Evolutionary conservation across 192 early-diverging fungal species (phyloP), one percentile per base, ranked within the genome.

Genomic region (Entomortierella beljakovae): DNA sequence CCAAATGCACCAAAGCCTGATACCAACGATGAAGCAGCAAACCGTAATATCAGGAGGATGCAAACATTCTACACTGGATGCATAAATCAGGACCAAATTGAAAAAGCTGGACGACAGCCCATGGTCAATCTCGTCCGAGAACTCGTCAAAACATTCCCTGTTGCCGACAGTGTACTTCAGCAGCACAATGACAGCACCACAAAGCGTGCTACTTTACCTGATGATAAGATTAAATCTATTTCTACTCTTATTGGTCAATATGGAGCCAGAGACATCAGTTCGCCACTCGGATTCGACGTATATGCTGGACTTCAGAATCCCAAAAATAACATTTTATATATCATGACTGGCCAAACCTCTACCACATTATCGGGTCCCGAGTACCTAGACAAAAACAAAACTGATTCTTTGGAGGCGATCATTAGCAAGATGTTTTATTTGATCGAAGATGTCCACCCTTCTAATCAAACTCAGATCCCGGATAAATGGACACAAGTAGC

Each of bases 31-130:
- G n/a, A n/a, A n/a, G n/a, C n/a, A n/a, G n/a, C n/a, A n/a, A n/a
- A n/a, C n/a, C 63, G 69, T 31, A 89, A 90, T 32, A 86, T 90
- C 56, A 57, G 80, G n/a, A 88, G 87, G 65, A 59, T 89, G 15
- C 71, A 89, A 58, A 26, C 70, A 20, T 81, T 89, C 5, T 92
- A 92, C 56, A 46, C 57, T n/a, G 83, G 85, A 53, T 91, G 89
- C 40, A 82, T 86, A 75, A 68, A 87, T 29, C 80, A 82, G 37
- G 48, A 52, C 3, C 38, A 53, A 5, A 86, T 87, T 23, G 50
- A 71, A 26, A 34, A 57, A 22, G 33, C 74, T 9, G 82, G 83
- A 42, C 75, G 72, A 0, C 50, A 71, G 1, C 88, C 88, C 9
- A 35, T 87, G 0, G 58, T 74, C 6, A 53, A 80, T 9, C 56